Evolutionary conservation across 495 filamentous ascomycete genomes (phyloP), one percentile per base, ranked within the genome.

Genomic region (Xylaria palmicola): DNA sequence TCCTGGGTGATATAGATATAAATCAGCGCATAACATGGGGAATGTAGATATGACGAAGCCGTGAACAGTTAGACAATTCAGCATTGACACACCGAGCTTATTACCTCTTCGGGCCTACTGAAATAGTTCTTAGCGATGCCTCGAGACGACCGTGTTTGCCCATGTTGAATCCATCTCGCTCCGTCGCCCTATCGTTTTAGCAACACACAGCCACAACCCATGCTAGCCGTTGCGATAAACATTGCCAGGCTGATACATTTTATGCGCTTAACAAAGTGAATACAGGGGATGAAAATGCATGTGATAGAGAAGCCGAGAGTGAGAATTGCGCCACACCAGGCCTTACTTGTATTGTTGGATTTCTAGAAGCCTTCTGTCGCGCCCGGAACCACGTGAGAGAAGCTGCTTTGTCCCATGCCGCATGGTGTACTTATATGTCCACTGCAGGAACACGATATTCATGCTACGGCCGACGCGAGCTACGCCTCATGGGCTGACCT

Each of bases 401-500:
- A 17, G 24, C 24, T 9, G 15, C 30, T 20, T 49, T 49, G 13
- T 19, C 26, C 29, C 12, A 51, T 51, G 27, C 29, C 48, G 48
- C 32, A 53, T 37, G 32, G 50, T 26, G 32, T 26, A n/a, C n/a
- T n/a, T n/a, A n/a, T n/a, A 12, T n/a, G 32, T 12, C 32, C 30
- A 37, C 50, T 53, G 32, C 50, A 53, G 50, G 50, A 53, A 53
- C 50, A 10, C 50, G 19, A n/a, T 39, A n/a, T 7, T 50, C 22
- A 15, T 30, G 27, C 9, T 32, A 50, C 47, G n/a, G n/a, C n/a
- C n/a, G n/a, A n/a, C n/a, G n/a, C n/a, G n/a, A n/a, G n/a, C n/a
- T n/a, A n/a, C n/a, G n/a, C n/a, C n/a, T n/a, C n/a, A n/a, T n/a
- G n/a, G n/a, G n/a, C n/a, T n/a, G n/a, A n/a, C n/a, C n/a, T n/a